Evolutionary conservation across 2,329 filamentous ascomycete genomes (phyloP).

Genomic region (Pseudogymnoascus sp.): DNA sequence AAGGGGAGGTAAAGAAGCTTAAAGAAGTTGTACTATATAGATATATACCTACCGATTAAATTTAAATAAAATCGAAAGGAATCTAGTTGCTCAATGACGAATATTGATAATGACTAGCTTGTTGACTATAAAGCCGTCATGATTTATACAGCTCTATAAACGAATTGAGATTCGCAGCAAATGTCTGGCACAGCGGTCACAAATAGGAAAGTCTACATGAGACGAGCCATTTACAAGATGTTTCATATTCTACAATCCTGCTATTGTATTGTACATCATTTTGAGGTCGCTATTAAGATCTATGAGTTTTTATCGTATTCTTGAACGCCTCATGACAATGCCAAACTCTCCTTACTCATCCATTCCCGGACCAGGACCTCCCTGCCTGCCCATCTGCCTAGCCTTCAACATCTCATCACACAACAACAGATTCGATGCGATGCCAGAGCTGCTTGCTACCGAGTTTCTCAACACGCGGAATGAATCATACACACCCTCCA

Average conservation of each 20-base stretch:
- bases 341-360: conserved; percentile 35
- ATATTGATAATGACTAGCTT: not conserved
- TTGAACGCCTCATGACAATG: conserved; percentile 7
- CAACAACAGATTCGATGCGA: conserved; percentile 87
- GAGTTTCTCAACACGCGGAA: conserved; percentile 92
- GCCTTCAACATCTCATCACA: conserved; percentile 98
- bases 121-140: not conserved
- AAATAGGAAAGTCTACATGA: not conserved
- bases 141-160: not conserved
- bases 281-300: conserved; percentile 8
- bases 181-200: not conserved
- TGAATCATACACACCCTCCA: conserved; percentile 90
- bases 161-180: not conserved
- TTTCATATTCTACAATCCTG: conserved; percentile 8
- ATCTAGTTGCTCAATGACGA: not conserved
- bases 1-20: conserved; percentile 41
- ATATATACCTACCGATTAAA: not conserved
- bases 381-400: conserved; percentile 76
- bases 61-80: not conserved
- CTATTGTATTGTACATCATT: conserved; percentile 8
- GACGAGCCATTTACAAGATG: not conserved
- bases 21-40: not conserved
- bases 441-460: conserved; percentile 87
- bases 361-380: conserved; percentile 56
- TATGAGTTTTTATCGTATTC: conserved; percentile 8